Evolutionary conservation across 192 early-diverging fungal genomes (phyloP), one percentile per base, ranked within the genome.

Genomic region (Coemansia sp.): DNA sequence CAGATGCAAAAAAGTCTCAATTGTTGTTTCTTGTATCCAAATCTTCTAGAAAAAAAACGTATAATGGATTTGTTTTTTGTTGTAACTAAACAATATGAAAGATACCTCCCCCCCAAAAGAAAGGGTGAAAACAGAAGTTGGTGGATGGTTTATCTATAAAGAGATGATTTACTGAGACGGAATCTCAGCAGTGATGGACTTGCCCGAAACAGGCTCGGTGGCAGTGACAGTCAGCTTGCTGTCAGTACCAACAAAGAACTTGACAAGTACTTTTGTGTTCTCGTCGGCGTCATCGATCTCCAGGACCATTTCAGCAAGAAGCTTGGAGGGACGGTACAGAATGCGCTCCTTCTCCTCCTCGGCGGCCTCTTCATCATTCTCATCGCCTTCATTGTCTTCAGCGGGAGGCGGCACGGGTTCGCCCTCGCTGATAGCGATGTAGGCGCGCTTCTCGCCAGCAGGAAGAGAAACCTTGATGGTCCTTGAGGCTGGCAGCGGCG

Each of bases 401-500:
- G 77, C 73, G 49, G 84, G 79, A 30, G 74, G 79, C 12, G 80
- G 39, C 13, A 71, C 76, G 25, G 73, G 59, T 67, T 95, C 91
- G 65, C 92, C 92, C 85, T 98, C 93, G 71, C 88, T 89, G 26
- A 97, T 80, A 21, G 91, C 87, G 67, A 98, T 66, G 77, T 90
- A 95, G 20, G 90, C 86, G 51, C 86, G 86, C 48, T 84, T 75
- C 73, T 81, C 65, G 66, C 78, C 86, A 18, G 64, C 75, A 25
- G 86, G 80, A 61, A 89, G 81, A 21, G 85, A 80, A 55, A 97
- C 90, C 66, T 88, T 83, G 66, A 95, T 76, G 18, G 87, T 72
- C 49, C 95, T 88, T 60, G 88, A 85, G 46, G 88, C 90, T 28
- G 96, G 96, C 53, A 97, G 83, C 51, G 95, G 89, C 15, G 94